A percentile compares a stretch with the other conserved stretches of the same genome.
These are phyloP conservation scores for Thielaviopsis musarum DNA, from an alignment of 2,329 filamentous ascomycete species.

Conservation along the genomic window DNA sequence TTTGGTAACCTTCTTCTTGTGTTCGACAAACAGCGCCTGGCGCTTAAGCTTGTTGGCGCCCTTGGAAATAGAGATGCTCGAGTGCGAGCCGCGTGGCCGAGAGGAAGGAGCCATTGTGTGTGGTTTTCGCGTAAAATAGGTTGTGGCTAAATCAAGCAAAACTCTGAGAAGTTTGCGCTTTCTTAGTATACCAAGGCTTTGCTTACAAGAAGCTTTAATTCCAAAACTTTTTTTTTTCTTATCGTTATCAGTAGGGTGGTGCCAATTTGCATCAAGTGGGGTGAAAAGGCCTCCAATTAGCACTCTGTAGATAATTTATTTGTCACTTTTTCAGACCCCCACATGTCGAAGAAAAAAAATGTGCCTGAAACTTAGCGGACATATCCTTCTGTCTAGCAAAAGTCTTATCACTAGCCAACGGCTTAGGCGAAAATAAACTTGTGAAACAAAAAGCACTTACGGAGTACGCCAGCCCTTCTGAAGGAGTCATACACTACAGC, in stretches of 20 bases:
- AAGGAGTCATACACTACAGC: not conserved
- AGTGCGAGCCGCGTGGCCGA: constrained; percentile 12
- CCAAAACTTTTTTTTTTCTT: constrained; percentile 8
- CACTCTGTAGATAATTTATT: not conserved
- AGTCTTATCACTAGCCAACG: constrained; percentile 8
- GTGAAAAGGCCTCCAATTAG: not conserved
- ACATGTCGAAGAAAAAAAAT: not conserved
- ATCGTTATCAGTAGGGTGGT: not conserved
- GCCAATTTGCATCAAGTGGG: not conserved
- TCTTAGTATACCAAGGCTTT: not conserved
- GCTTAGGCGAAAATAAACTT: not conserved
- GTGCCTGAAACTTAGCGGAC: not conserved
- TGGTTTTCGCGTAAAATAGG: not conserved
- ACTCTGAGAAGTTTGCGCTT: not conserved
- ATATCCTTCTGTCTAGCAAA: not conserved
- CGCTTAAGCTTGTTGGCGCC: constrained; percentile 64
- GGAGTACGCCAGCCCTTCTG: not conserved
- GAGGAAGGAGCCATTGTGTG: constrained; percentile 14
- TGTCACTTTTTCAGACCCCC: not conserved
- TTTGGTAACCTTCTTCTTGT: constrained; percentile 62
- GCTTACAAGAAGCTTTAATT: not conserved
- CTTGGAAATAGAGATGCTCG: constrained; percentile 21
- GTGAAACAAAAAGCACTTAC: not conserved
- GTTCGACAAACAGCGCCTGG: constrained; percentile 59
- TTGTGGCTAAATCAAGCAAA: not conserved